Evolutionary conservation across 345 rosid genomes (phyloP).

Genomic region (Cardamine resedifolia): DNA sequence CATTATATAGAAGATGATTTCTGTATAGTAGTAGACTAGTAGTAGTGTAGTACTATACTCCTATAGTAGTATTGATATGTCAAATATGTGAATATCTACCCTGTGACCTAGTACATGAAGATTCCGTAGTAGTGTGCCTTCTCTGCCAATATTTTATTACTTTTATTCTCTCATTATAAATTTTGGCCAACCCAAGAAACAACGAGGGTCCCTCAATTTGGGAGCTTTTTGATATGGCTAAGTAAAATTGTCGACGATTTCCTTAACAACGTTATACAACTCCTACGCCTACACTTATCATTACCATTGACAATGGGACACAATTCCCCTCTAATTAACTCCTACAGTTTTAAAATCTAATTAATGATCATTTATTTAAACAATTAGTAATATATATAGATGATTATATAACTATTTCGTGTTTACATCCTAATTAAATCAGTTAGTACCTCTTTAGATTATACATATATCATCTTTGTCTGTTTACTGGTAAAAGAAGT

Average conservation of each 20-base stretch:
- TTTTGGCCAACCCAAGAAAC: constrained; percentile 29
- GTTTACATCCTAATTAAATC: background rate
- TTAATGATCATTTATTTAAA: background rate
- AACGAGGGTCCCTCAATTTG: constrained; percentile 31
- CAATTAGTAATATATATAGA: background rate
- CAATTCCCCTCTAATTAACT: constrained; percentile 11
- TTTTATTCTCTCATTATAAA: constrained; percentile 1
- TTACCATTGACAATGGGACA: constrained; percentile 32
- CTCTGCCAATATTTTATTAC: background rate
- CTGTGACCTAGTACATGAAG: no score
- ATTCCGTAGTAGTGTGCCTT: constrained; percentile 21
- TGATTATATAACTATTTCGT: background rate
- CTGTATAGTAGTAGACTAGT: background rate
- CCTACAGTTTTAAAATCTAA: background rate
- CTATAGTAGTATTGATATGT: background rate
- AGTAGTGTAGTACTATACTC: no score
- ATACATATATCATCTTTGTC: constrained; percentile 13
- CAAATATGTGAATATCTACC: background rate
- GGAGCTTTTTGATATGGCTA: constrained; percentile 45
- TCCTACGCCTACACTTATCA: constrained; percentile 35
- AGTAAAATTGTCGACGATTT: constrained; percentile 43
- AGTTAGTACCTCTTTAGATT: background rate
- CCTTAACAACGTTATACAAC: constrained; percentile 38
- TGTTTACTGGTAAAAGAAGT: constrained; percentile 32
- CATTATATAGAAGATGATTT: background rate